Conservation (phyloP, 352 stramenopile genomes). For the Globisporangium viniferum region DNA sequence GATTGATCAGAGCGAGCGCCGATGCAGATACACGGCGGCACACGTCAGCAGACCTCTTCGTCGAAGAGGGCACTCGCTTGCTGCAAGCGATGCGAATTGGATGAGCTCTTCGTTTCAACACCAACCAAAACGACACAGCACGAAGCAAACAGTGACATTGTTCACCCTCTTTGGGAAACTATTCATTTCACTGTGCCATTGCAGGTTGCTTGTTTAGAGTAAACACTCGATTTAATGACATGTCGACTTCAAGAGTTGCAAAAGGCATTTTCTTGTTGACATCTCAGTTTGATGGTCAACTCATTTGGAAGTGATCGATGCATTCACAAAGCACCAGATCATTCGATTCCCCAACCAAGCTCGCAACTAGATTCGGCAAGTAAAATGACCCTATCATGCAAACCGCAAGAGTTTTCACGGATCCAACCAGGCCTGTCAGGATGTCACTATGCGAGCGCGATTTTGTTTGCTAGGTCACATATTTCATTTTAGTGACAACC, state of each 20-base stretch:
- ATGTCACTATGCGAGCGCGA: neutral
- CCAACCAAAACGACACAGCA: constrained; percentile 6
- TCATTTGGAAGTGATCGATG: neutral
- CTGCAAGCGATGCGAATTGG: neutral
- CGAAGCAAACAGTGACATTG: constrained; percentile 2
- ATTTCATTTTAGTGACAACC: neutral
- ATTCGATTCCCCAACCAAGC: neutral
- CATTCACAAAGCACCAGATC: no score
- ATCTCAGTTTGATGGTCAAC: neutral
- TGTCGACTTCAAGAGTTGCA: neutral
- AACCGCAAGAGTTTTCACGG: neutral
- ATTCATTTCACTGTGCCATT: neutral
- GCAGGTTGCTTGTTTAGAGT: neutral
- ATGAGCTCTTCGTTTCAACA: constrained; percentile 12
- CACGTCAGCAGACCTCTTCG: neutral
- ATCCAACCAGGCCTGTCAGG: neutral
- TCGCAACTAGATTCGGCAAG: neutral
- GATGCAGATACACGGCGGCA: neutral
- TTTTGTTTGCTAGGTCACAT: neutral
- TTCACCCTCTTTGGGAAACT: neutral
- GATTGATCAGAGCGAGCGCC: neutral
- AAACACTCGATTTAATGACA: neutral
- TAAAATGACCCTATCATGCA: neutral
- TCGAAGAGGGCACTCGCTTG: neutral
- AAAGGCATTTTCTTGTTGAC: neutral